Conservation (phyloP, 169 alveolate genomes). For the Eimeria praecox region DNA sequence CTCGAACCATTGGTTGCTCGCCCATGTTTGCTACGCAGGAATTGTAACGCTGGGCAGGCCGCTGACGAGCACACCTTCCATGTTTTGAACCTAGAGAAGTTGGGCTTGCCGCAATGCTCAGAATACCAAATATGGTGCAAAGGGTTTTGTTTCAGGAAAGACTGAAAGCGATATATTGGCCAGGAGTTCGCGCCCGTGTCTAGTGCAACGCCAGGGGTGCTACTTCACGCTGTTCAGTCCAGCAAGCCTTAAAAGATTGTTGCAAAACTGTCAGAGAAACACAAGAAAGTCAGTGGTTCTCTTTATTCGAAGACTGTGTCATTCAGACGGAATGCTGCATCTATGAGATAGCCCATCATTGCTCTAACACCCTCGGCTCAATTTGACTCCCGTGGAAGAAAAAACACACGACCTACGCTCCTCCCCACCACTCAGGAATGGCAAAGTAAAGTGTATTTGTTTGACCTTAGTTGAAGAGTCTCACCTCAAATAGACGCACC, state of each 20-base stretch:
- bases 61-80: not conserved
- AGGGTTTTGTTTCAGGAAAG: not conserved
- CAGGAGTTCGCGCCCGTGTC: slow-evolving; percentile 29
- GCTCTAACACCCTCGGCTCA: not conserved
- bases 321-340: not conserved
- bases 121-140: not conserved
- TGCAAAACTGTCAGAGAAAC: not conserved
- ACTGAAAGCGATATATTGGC: not conserved
- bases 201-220: not conserved
- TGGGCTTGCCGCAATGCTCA: not conserved
- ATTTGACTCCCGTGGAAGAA: not conserved
- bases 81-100: not conserved
- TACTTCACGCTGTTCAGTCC: not conserved
- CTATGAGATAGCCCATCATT: not conserved
- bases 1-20: not conserved
- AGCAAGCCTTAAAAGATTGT: not conserved
- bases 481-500: not conserved
- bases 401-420: not conserved
- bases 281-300: not conserved
- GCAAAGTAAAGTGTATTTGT: not conserved
- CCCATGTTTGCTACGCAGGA: not conserved
- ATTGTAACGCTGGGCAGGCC: not conserved
- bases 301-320: not conserved
- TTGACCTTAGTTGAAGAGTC: not conserved
- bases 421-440: not conserved